These are phyloP conservation scores for Odontarrhena argentea DNA, from an alignment of 345 rosid genomes.

Conservation along the genomic window DNA sequence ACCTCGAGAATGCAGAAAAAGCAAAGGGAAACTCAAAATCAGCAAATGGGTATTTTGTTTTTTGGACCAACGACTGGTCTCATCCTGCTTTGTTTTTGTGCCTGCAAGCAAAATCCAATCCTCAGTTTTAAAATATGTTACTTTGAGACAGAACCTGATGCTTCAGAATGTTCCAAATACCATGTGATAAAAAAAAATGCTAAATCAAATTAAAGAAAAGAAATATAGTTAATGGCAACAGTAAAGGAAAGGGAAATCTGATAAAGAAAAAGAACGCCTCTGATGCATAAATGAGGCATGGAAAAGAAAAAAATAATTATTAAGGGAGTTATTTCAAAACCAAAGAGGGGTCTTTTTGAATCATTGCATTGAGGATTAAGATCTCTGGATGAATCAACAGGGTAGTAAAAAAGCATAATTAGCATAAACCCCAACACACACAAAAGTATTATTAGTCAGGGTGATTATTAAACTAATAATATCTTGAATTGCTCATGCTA, in stretches of 20 bases:
- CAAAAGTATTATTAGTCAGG: neutral
- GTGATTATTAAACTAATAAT: slow-evolving; percentile 23
- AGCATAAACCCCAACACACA: slow-evolving; percentile 14
- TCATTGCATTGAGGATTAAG: slow-evolving; percentile 37
- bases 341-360: slow-evolving; percentile 31
- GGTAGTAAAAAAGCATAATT: slow-evolving; percentile 22
- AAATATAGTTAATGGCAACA: slow-evolving; percentile 25
- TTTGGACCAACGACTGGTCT: slow-evolving; percentile 48
- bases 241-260: slow-evolving; percentile 39
- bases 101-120: slow-evolving; percentile 39
- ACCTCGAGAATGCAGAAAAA: slow-evolving; percentile 43
- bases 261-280: slow-evolving; percentile 39
- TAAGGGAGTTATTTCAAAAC: slow-evolving; percentile 23
- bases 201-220: neutral
- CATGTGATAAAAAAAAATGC: slow-evolving; percentile 30
- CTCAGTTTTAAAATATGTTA: slow-evolving; percentile 34
- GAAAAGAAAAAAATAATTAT: slow-evolving; percentile 12
- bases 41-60: slow-evolving; percentile 40
- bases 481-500: slow-evolving; percentile 24
- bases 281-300: slow-evolving; percentile 23
- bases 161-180: slow-evolving; percentile 41
- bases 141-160: slow-evolving; percentile 44
- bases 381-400: slow-evolving; percentile 26
- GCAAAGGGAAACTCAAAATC: slow-evolving; percentile 38
- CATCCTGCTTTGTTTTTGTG: slow-evolving; percentile 33